Base-by-base conservation (phyloP, 805 yeast genomes). In the Spathaspora girioi region DNA sequence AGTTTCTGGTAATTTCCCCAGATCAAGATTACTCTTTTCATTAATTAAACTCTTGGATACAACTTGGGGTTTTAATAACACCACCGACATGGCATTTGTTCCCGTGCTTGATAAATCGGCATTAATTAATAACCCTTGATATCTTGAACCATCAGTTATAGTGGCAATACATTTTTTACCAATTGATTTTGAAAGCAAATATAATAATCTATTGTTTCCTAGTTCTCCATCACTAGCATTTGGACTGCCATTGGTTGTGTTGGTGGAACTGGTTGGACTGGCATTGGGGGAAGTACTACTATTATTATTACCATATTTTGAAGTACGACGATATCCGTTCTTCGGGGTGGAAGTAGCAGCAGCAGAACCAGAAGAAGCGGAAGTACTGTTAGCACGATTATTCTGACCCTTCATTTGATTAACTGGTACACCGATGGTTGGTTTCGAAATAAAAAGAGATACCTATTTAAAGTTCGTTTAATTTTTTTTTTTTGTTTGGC, bases 101-200 rank as follows among this genome's bases (percentile, higher is more conserved):
- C 61, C 65, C 1, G 40, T 23, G 7, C 69, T 65, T 7, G 67
- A 59, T 29, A 71, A 63, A 43, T 72, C 72, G 18, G 79, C 75
- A 10, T 84, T 78, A 43, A 75, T 69, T 50, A 89, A 68, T 8
- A 83, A 61, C 18, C 96, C 96, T 19, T 70, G 66, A 59, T 81
- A 78, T 27, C 76, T 68, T 2, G 79, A 73, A 12, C 93, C 93
- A 0, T 88, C 77, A 23, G 80, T 68, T 1, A 85, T 81, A 2
- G 90, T 81, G 6, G 82, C 85, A 12, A 73, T 72, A 11, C 80
- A 82, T 29, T 71, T 69, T 29, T 78, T 72, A 17, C 96, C 73
- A 42, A 86, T 69, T 6, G 90, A 73, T 55, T 81, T 81, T 38
- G 80, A 73, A 43, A 87, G 66, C 46, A 84, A 70, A 55, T 66